phyloP scores from a whole-genome alignment of 2,329 filamentous ascomycete species.

The Didymellaceae sp. region DNA sequence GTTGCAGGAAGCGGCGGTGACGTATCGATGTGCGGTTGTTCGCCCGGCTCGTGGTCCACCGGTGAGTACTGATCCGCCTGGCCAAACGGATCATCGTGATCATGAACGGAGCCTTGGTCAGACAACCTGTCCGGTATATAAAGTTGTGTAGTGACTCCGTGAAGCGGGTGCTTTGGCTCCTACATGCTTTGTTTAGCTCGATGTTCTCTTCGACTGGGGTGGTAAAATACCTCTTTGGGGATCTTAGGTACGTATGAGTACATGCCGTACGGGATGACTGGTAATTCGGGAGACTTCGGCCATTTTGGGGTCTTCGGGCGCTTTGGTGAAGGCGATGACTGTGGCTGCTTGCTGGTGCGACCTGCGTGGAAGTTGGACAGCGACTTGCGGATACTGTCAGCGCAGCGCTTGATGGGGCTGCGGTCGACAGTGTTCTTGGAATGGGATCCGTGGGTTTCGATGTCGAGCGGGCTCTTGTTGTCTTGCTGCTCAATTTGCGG shows the following conservation, averaged over 20 bases:
- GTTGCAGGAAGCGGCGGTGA: slow-evolving; percentile 2
- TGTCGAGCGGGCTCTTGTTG: neutral
- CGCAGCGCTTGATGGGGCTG: slow-evolving; percentile 31
- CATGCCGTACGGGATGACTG: slow-evolving; percentile 3
- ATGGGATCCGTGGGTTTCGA: neutral
- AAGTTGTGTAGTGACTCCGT: slow-evolving; percentile 31
- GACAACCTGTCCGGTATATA: slow-evolving; percentile 19
- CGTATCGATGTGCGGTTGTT: neutral
- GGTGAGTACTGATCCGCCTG: neutral
- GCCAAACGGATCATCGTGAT: neutral
- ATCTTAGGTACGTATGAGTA: slow-evolving; percentile 7
- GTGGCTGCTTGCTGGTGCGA: neutral
- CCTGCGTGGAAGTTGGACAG: slow-evolving; percentile 20
- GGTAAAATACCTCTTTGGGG: slow-evolving; percentile 12
- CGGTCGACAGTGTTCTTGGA: neutral
- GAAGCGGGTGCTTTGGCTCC: slow-evolving; percentile 29
- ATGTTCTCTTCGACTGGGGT: too few relatives aligned
- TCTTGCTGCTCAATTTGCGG: slow-evolving; percentile 10
- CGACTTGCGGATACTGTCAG: slow-evolving; percentile 25
- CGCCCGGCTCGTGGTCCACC: neutral
- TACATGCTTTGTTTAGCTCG: neutral
- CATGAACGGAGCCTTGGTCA: too few relatives aligned
- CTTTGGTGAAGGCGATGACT: neutral
- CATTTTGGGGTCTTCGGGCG: slow-evolving; percentile 1
- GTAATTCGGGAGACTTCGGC: neutral